Evolutionary conservation across 2,329 filamentous ascomycete species (phyloP).

Genomic region (Coniochaeta ligniaria): DNA sequence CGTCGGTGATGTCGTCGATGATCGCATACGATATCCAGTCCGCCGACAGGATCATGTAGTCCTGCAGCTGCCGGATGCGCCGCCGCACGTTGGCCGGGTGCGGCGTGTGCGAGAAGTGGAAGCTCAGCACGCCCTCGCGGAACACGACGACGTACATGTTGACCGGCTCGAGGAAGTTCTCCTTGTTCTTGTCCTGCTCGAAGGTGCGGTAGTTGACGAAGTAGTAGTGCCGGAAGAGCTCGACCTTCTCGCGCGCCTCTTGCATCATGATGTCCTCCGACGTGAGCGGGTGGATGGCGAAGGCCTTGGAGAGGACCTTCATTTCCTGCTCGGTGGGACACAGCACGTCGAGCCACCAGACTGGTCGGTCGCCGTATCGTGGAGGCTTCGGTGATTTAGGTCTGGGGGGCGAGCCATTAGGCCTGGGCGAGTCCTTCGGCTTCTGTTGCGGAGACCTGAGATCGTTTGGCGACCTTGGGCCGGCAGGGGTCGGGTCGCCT

Average conservation of each 20-base stretch:
- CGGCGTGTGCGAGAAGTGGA: constrained; percentile 94
- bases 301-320: constrained; percentile 86
- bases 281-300: constrained; percentile 92
- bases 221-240: constrained; percentile 95
- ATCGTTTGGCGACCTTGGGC: constrained; percentile 27
- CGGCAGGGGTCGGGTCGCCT: constrained; percentile 14
- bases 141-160: constrained; percentile 98
- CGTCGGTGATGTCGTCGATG: constrained; percentile 97
- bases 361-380: constrained; percentile 72
- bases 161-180: constrained; percentile 88
- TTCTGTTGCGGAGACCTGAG: constrained; percentile 25
- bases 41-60: constrained; percentile 86
- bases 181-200: constrained; percentile 84
- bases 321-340: constrained; percentile 91
- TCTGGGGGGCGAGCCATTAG: too few relatives aligned
- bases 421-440: constrained; percentile 6
- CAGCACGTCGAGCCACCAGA: constrained; percentile 94
- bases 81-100: constrained; percentile 94
- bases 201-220: constrained; percentile 98
- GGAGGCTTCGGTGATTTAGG: constrained; percentile 17
- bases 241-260: constrained; percentile 95
- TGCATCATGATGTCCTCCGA: constrained; percentile 97
- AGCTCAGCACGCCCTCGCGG: constrained; percentile 88
- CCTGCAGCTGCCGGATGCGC: constrained; percentile 84
- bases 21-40: constrained; percentile 99